Base-by-base conservation (phyloP, 2,329 filamentous ascomycete genomes). In the Fusarium tricinctum region DNA sequence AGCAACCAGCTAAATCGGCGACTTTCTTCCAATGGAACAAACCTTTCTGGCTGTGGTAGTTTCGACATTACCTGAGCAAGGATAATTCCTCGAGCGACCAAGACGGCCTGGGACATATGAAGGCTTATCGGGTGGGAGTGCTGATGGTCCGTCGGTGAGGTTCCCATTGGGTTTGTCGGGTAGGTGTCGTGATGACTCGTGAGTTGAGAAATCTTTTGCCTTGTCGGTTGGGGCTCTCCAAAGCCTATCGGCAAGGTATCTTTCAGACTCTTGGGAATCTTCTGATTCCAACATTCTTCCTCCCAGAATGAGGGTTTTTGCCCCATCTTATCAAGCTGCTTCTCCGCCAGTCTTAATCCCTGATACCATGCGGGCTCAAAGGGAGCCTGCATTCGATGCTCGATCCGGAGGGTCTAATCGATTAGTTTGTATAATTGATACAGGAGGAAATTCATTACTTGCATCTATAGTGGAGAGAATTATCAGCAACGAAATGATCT, bases 401-500 rank as follows among this genome's bases (percentile, higher is more conserved):
- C 48, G 14, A 51, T 43, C 48, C 48, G 48, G 35, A 51, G 48
- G 38, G 48, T 33, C 48, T 51, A 51, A 51, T 51, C 35, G 14
- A 23, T 51, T 43, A 51, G 48, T 51, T 20, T 39, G 23, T 51
- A 7, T 23, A 33, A 20, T 30, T 43, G 14, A 51, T 32, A 43
- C n/a, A n/a, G 14, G 38, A n/a, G 35, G 26, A 42, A 32, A 23
- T 43, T 39, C 19, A 51, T 43, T 33, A 51, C 38, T 42, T 32
- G 26, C 48, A 33, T 51, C 48, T 40, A 51, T 51, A 43, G 48
- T 51, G n/a, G 23, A 43, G 14, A 51, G 48, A 51, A 51, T 43
- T 51, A 51, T 51, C 19, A 51, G 7, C 26, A 51, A 43, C 22
- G 48, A 51, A 13, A 51, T 22, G 19, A 51, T 51, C 38, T 51